Conservation (phyloP, 768 basidiomycete species). For the Collybiopsis confluens region DNA sequence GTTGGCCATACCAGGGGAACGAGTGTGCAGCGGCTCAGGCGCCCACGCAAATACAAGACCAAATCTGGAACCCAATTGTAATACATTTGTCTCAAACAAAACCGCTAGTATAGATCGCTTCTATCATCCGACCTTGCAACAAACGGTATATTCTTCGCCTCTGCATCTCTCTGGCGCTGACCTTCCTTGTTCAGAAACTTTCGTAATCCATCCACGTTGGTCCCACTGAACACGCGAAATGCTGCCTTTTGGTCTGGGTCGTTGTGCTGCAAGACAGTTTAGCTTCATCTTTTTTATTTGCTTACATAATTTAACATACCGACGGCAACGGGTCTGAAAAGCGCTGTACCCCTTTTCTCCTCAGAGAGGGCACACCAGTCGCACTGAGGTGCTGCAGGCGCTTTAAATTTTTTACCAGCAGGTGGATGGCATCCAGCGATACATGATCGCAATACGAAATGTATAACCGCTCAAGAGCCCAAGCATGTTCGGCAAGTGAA, state of each 20-base stretch:
- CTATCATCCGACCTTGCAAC: conserved; percentile 59
- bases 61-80: background rate
- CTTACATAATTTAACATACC: too few species aligned
- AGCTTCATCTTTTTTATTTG: too few species aligned
- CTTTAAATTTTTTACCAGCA: conserved; percentile 55
- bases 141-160: conserved; percentile 57
- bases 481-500: conserved; percentile 70
- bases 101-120: conserved; percentile 52
- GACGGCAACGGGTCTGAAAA: conserved; percentile 74
- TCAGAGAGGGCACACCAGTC: conserved; percentile 76
- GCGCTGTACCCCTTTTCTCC: conserved; percentile 60
- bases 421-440: conserved; percentile 70
- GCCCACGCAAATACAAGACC: too few species aligned
- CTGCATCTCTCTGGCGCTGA: conserved; percentile 50
- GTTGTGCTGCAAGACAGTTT: conserved; percentile 42
- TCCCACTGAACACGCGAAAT: conserved; percentile 78
- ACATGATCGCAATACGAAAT: conserved; percentile 83
- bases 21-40: too few species aligned
- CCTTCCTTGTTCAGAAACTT: conserved; percentile 72
- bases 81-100: background rate
- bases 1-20: too few species aligned
- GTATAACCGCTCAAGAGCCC: conserved; percentile 72
- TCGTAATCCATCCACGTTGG: conserved; percentile 58
- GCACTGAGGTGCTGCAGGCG: conserved; percentile 71
- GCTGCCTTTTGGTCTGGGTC: conserved; percentile 62